Base-by-base conservation (phyloP, 2,329 filamentous ascomycete species). In the Colletotrichum orchidophilum region DNA sequence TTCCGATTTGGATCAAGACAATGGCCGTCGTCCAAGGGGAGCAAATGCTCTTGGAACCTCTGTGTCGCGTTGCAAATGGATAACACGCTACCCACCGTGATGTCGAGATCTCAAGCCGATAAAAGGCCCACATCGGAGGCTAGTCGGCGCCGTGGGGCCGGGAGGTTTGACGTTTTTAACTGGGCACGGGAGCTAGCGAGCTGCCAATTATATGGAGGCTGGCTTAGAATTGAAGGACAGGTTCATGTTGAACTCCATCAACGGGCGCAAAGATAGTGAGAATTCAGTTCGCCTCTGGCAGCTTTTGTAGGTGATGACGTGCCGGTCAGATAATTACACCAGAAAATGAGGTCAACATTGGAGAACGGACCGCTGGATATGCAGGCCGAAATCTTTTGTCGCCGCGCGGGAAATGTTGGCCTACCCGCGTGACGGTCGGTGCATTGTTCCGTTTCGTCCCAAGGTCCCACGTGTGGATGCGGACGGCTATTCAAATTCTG, bases 371-470 rank as follows among this genome's bases (percentile, higher is more conserved):
- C 57, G 24, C 39, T 39, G 31, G 57, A 39, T 11, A 31, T 66
- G 24, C 49, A 54, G 58, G 57, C 42, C 18, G 35, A 53, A 50
- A 46, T 35, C 46, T 63, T 53, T 18, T 57, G 26, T 24, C 27
- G 46, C 53, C 33, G 42, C 33, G 42, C 31, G 53, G 62, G 29
- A 46, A 46, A 46, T 46, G 8, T 12, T 29, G 29, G 42, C 52
- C 33, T 24, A 46, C 52, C 66, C 52, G 60, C 57, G 53, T 21
- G 29, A n/a, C 58, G 35, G 59, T 63, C 53, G 57, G 64, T 52
- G 33, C 58, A 35, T 49, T 68, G 69, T 71, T 71, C 68, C 58
- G 69, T 71, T 71, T 71, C 69, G 69, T 63, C 69, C 69, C 52
- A 63, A 53, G 15, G 27, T 35, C 12, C 53, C 69, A 71, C 69